Evolutionary conservation across 768 basidiomycete genomes (phyloP).

Genomic region (Chalciporus piperatus): DNA sequence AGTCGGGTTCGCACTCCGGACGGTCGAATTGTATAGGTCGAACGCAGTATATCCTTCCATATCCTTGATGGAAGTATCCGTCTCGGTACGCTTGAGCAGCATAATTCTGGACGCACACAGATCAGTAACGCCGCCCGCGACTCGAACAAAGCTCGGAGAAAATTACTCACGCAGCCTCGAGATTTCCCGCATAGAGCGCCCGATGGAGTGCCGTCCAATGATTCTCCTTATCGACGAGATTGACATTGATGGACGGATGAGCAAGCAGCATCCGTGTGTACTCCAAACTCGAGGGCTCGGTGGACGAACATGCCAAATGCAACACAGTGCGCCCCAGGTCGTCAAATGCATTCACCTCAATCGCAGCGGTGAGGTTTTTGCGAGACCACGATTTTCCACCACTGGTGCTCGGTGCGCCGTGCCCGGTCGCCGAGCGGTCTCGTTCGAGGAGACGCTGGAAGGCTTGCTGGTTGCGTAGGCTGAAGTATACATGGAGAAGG

Average conservation of each 20-base stretch:
- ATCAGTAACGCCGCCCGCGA: conserved; percentile 11
- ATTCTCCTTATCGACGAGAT: conserved; percentile 76
- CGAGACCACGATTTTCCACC: conserved; percentile 59
- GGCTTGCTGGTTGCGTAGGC: conserved; percentile 66
- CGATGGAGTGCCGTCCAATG: conserved; percentile 92
- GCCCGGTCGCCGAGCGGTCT: conserved; percentile 34
- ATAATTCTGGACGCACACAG: conserved; percentile 50
- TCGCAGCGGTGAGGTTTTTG: conserved; percentile 35
- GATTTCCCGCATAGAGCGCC: conserved; percentile 76
- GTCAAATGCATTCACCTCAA: conserved; percentile 73
- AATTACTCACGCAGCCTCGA: conserved; percentile 61
- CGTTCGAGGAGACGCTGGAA: conserved; percentile 74
- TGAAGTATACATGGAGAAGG: conserved; percentile 76
- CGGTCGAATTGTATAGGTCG: conserved; percentile 89
- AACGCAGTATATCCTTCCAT: conserved; percentile 87
- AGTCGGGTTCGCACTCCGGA: conserved; percentile 66
- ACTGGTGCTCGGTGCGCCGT: conserved; percentile 39
- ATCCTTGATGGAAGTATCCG: conserved; percentile 73
- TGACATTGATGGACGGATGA: conserved; percentile 75
- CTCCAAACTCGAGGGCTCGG: conserved; percentile 62
- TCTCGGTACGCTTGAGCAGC: conserved; percentile 71
- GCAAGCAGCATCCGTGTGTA: conserved; percentile 75
- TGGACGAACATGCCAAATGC: conserved; percentile 72
- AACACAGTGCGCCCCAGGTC: conserved; percentile 72
- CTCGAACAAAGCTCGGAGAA: background rate